Base-by-base conservation (phyloP, 225 moss, liverwort and hornwort species). In the Asterella californica region DNA sequence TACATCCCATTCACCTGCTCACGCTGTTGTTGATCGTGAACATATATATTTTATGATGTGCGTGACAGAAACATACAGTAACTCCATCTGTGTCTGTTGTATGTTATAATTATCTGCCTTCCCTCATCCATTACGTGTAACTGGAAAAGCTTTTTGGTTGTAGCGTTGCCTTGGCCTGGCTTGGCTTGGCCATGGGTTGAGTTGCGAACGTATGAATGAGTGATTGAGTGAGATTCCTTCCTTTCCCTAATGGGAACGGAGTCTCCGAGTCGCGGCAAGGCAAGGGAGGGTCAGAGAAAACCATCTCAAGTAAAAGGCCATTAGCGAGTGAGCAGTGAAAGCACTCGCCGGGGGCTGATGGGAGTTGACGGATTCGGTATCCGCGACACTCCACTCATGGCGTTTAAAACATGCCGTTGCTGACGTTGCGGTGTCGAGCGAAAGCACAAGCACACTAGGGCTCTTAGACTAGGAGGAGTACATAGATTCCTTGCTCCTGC, bases 291-390 rank as follows among this genome's bases (percentile, higher is more conserved):
- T 12, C 9, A 7, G 22, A 4, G 65, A 32, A 65, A 33, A 11
- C 12, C 21, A 65, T 65, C 32, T 1, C 32, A 65, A 32, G 65
- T 11, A 65, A 29, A 29, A 32, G 32, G 14, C 32, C 33, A 34
- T n/a, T n/a, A 66, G 30, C 0, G 17, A 52, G 17, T 1, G n/a
- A 6, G 52, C 52, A 17, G 32, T 36, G n/a, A 27, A 15, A 66
- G 33, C 15, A 12, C 34, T 15, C 10, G 33, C 29, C 36, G 21
- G 42, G 38, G 42, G 69, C 24, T 38, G 69, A 24, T 38, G 69
- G 17, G 22, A 70, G 67, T 67, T 67, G 67, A 67, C 67, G 24
- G 42, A 19, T 70, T 70, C 38, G 69, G 69, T 45, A 45, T 42
- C 18, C 34, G 34, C 42, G 38, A 70, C 69, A 42, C 69, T 70